Base-by-base conservation (phyloP, 1,284 basidiomycete genomes). In the Fomitopsis schrenkii region DNA sequence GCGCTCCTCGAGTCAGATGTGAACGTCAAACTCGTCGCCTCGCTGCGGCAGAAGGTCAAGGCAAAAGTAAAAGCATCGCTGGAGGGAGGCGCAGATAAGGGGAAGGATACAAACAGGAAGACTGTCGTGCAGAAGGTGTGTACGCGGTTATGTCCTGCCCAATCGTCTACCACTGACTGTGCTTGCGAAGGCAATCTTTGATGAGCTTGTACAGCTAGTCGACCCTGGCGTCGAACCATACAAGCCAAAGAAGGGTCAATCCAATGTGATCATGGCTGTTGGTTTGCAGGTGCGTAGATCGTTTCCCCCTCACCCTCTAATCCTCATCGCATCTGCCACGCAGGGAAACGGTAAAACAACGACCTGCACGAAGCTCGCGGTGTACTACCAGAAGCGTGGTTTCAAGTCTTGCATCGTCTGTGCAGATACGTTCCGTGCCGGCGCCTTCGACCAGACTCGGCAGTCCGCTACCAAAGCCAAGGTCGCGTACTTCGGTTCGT, bases 321-420 rank as follows among this genome's bases (percentile, higher is more conserved):
- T n/a, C 35, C 17, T 45, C 10, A 14, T 28, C 14, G 14, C 44
- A 22, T 50, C 9, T 22, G 22, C 50, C 12, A 45, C 52, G 9
- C 71, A 97, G 88, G 97, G 97, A 60, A 97, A 97, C 58, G 97
- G 97, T 54, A 99, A 99, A 82, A 99, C 97, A 3, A 99, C 97
- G 35, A 98, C 95, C 58, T 98, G 96, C 76, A 97, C 95, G 15
- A 97, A 97, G 76, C 86, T 98, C 40, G 97, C 97, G 0, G 95
- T 98, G 0, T 93, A 99, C 79, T 99, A 98, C 77, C 95, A 97
- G 75, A 93, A 95, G 71, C 89, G 96, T 66, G 97, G 97, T 4
- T 95, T 98, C 84, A 95, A 96, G 74, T 93, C 95, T n/a, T 95
- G 91, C 67, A 94, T 99, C 55, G 97, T 99, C 68, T 99, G 97